phyloP scores from a whole-genome alignment of 345 rosid species.

The Corchorus capsularis region DNA sequence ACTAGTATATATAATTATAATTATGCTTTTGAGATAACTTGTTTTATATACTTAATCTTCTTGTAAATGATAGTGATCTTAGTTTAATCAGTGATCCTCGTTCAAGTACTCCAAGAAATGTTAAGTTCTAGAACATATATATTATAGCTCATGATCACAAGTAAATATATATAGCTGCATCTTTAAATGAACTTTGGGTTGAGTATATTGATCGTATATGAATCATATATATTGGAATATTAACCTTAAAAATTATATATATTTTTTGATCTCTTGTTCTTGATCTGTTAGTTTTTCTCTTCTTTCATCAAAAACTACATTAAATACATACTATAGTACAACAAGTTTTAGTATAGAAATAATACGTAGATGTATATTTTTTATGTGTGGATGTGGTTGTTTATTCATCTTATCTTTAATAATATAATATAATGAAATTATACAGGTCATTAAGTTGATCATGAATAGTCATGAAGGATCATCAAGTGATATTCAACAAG shows the following conservation, averaged over 20 bases:
- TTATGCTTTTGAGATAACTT: background rate
- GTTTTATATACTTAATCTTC: background rate
- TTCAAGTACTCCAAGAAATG: background rate
- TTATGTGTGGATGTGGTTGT: constrained; percentile 12
- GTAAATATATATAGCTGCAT: background rate
- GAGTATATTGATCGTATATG: too few relatives aligned
- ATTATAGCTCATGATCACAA: background rate
- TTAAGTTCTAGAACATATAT: too few relatives aligned
- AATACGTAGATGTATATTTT: background rate
- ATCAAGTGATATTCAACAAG: constrained; percentile 8
- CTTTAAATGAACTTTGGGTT: too few relatives aligned
- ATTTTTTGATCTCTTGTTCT: background rate
- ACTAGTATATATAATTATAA: too few relatives aligned
- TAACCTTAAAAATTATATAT: too few relatives aligned
- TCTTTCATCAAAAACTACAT: background rate
- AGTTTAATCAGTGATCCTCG: background rate
- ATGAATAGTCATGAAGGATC: background rate
- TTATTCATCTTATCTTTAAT: constrained; percentile 1
- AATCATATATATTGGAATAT: too few relatives aligned
- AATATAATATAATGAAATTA: background rate
- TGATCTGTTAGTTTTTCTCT: background rate
- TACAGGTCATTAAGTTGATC: constrained; percentile 21
- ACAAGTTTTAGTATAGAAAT: too few relatives aligned
- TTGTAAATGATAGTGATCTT: background rate
- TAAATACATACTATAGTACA: background rate